Conservation (phyloP, 164 flowering plant species). For the Macadamia tetraphylla region DNA sequence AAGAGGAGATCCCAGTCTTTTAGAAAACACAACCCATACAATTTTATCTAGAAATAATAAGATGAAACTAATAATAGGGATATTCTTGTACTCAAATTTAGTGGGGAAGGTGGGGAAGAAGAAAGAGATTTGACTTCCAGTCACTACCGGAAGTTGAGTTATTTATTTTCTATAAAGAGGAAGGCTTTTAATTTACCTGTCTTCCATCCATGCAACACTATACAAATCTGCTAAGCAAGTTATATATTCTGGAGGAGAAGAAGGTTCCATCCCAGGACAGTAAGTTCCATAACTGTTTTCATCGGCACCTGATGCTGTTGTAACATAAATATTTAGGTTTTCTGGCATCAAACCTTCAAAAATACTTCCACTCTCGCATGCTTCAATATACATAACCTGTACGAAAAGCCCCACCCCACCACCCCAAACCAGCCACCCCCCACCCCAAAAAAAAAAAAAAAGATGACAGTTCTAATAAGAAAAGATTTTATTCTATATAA, state of each 20-base stretch:
- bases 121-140: no score
- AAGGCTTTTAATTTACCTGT: conserved; percentile 33
- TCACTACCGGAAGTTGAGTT: no score
- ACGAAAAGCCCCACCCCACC: background rate
- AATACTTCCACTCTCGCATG: conserved; percentile 81
- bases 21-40: no score
- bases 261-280: conserved; percentile 47
- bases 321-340: conserved; percentile 54
- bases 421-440: no score
- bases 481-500: no score
- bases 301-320: conserved; percentile 66
- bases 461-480: no score
- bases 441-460: background rate
- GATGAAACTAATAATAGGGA: no score
- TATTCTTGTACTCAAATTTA: no score
- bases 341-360: conserved; percentile 70
- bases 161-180: background rate
- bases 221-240: conserved; percentile 72
- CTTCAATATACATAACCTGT: conserved; percentile 74
- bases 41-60: no score
- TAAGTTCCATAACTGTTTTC: conserved; percentile 70
- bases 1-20: no score
- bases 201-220: conserved; percentile 82
- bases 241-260: conserved; percentile 37
- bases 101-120: no score